These are phyloP conservation scores for Eutrema yunnanense DNA, from an alignment of 345 rosid genomes.

Conservation along the genomic window DNA sequence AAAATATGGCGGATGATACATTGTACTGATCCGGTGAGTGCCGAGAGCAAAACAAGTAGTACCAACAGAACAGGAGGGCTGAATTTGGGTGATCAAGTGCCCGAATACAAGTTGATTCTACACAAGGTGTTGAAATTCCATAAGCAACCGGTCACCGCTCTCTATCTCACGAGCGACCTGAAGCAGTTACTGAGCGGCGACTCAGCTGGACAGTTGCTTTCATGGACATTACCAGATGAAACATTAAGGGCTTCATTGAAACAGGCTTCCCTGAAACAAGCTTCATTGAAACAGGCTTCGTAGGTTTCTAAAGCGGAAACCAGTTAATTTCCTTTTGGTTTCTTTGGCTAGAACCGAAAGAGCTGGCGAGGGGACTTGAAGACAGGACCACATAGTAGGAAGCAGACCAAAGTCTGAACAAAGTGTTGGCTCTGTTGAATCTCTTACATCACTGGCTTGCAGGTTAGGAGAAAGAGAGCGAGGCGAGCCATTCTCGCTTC, in stretches of 20 bases:
- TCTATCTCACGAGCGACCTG: constrained; percentile 66
- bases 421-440: constrained; percentile 12
- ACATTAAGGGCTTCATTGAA: constrained; percentile 55
- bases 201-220: constrained; percentile 72
- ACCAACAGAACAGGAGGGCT: constrained; percentile 46
- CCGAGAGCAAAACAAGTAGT: constrained; percentile 42
- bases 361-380: constrained; percentile 25
- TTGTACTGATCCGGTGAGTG: constrained; percentile 48
- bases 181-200: constrained; percentile 97
- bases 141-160: constrained; percentile 84
- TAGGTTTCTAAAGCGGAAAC: constrained; percentile 15
- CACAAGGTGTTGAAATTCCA: constrained; percentile 82
- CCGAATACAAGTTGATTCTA: constrained; percentile 80
- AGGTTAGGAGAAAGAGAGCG: constrained; percentile 8
- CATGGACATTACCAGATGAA: constrained; percentile 96
- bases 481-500: background rate
- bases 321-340: constrained; percentile 25
- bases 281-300: constrained; percentile 25
- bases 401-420: constrained; percentile 18
- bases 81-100: constrained; percentile 53
- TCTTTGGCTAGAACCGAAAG: constrained; percentile 12
- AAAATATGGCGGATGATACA: constrained; percentile 98
- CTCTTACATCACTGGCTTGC: constrained; percentile 20
- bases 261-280: constrained; percentile 33
- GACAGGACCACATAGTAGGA: constrained; percentile 23